Base-by-base conservation (phyloP, 2,329 filamentous ascomycete genomes). In the Penicillium aurantiogriseum region DNA sequence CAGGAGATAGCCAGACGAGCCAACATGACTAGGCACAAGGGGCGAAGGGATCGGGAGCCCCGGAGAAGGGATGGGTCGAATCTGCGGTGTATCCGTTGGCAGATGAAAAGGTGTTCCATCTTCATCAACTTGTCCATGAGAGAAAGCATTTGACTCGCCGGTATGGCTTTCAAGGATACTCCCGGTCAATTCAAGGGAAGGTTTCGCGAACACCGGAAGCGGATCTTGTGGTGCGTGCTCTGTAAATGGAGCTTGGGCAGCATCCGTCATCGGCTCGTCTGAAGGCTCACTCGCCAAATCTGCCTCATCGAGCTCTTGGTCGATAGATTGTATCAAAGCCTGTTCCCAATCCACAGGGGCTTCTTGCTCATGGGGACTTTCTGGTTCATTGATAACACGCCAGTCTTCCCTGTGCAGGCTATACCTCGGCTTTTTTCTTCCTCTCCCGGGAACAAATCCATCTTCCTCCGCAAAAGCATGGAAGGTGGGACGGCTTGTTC, bases 331-430 rank as follows among this genome's bases (percentile, higher is more conserved):
- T 29, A 63, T 62, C 63, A 65, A 67, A 23, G 63, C 71, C 54
- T 63, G 59, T 38, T 67, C 64, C 70, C 66, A 72, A 36, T 70
- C 72, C 60, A 39, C 60, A 42, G 45, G 63, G 15, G 43, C 56
- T 40, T 60, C 81, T 75, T 35, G 79, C 81, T 67, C 88, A 83
- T 3, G 51, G 0, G 90, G 89, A 51, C 87, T 92, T 8, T 85
- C 86, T 1, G 89, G 88, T 55, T 85, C 83, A 67, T 88, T 89
- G 23, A 81, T 81, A 67, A 92, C 89, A 61, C 83, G 87, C 93
- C 93, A 97, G 29, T 84, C 80, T 31, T 80, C 83, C 67, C 85
- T 87, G 51, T 85, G 80, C 59, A 87, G 80, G 57, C 87, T 84
- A 72, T 89, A 89, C 44, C 86, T 85, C 8, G 88, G 85, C 54